phyloP scores from a whole-genome alignment of 176 grass and related monocot genomes.

The Pharus latifolius region DNA sequence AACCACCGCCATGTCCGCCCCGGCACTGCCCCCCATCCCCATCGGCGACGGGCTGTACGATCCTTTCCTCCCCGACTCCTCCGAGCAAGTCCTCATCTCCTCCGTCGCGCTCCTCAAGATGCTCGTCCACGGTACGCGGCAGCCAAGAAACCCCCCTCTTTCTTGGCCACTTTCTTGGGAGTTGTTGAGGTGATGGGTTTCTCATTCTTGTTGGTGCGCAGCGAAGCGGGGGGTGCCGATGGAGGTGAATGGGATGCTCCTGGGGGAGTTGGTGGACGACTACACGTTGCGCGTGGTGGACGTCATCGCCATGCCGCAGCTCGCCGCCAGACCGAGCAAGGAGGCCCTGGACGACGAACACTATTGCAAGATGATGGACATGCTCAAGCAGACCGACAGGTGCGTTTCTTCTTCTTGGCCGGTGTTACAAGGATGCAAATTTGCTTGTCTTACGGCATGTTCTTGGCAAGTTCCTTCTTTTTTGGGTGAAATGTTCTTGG shows the following conservation, averaged over 20 bases:
- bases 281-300: conserved; percentile 46
- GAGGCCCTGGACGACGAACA: conserved; percentile 46
- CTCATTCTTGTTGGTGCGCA: not conserved
- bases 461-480: no score
- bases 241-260: conserved; percentile 50
- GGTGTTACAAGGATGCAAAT: no score
- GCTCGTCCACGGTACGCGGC: conserved; percentile 64
- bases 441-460: no score
- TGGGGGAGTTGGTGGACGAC: conserved; percentile 44
- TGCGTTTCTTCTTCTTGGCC: no score
- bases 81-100: conserved; percentile 64
- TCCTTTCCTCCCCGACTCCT: conserved; percentile 52
- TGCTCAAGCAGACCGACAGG: conserved; percentile 60
- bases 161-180: not conserved
- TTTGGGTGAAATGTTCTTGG: no score
- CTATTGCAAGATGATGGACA: conserved; percentile 55
- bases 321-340: conserved; percentile 25
- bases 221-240: conserved; percentile 22
- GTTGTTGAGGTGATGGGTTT: not conserved
- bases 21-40: no score
- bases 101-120: conserved; percentile 64
- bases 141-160: not conserved
- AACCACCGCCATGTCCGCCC: no score
- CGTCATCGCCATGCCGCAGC: conserved; percentile 42
- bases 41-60: conserved; percentile 28